These are phyloP conservation scores for Chalciporus pseudorubinellus DNA, from an alignment of 768 basidiomycete genomes.

Conservation along the genomic window DNA sequence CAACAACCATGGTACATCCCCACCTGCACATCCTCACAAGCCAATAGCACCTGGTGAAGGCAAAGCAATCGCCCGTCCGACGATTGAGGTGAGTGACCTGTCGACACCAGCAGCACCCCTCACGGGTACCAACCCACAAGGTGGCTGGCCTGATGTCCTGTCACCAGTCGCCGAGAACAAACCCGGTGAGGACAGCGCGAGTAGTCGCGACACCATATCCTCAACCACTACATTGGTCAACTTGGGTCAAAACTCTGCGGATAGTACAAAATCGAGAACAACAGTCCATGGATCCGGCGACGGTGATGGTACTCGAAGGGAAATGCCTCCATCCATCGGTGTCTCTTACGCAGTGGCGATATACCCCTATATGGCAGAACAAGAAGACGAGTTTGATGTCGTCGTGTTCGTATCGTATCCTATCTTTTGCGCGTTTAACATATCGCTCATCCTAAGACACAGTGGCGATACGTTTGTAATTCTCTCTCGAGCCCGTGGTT, in stretches of 20 bases:
- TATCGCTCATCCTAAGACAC: conserved; percentile 4
- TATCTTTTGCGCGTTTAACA: conserved; percentile 2
- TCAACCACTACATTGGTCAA: conserved; percentile 35
- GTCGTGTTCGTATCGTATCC: conserved; percentile 65
- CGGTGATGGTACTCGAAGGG: conserved; percentile 36
- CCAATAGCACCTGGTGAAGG: conserved; percentile 29
- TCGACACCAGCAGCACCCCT: conserved; percentile 49
- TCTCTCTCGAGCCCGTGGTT: conserved; percentile 89
- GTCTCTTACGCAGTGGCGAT: conserved; percentile 96
- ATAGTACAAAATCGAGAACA: conserved; percentile 16
- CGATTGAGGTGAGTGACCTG: conserved; percentile 66
- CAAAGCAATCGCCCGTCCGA: conserved; percentile 50
- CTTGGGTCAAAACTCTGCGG: conserved; percentile 31
- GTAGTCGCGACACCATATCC: conserved; percentile 36
- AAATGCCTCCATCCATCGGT: conserved; percentile 46
- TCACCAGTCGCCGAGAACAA: conserved; percentile 56
- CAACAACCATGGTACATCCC: conserved; percentile 18
- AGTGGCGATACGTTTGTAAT: conserved; percentile 95
- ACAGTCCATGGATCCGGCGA: conserved; percentile 23
- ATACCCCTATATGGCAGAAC: conserved; percentile 98
- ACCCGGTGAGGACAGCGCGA: conserved; percentile 40
- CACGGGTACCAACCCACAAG: conserved; percentile 62
- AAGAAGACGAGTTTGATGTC: conserved; percentile 98
- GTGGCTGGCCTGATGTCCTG: conserved; percentile 73
- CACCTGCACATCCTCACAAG: conserved; percentile 22